Evolutionary conservation across 73 alveolate species (phyloP).

Genomic region (Stentor coeruleus): DNA sequence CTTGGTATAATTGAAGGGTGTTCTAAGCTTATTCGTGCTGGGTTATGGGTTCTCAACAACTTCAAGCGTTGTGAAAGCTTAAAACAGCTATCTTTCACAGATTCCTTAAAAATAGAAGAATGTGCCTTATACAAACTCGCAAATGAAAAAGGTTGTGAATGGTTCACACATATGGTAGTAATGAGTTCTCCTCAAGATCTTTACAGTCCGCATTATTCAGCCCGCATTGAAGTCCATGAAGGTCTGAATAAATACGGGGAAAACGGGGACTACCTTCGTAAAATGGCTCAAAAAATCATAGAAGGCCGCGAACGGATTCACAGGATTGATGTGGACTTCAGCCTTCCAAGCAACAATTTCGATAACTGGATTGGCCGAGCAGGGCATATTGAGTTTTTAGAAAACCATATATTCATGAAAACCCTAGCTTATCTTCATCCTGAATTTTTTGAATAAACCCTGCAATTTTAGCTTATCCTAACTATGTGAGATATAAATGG

Average conservation of each 20-base stretch:
- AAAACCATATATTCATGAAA: slow-evolving; percentile 57
- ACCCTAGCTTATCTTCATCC: slow-evolving; percentile 3
- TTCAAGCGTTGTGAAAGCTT: slow-evolving; percentile 88
- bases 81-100: slow-evolving; percentile 85
- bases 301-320: slow-evolving; percentile 64
- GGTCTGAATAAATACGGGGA: slow-evolving; percentile 62
- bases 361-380: slow-evolving; percentile 96
- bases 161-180: slow-evolving; percentile 90
- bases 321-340: slow-evolving; percentile 94
- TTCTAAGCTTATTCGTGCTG: slow-evolving; percentile 49
- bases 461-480: background rate
- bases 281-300: slow-evolving; percentile 86
- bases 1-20: slow-evolving; percentile 81
- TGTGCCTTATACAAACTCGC: slow-evolving; percentile 86
- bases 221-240: slow-evolving; percentile 86
- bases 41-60: slow-evolving; percentile 95
- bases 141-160: slow-evolving; percentile 67
- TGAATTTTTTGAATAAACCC: background rate
- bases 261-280: slow-evolving; percentile 57
- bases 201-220: slow-evolving; percentile 95
- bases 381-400: slow-evolving; percentile 95
- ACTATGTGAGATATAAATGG: too few species aligned
- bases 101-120: slow-evolving; percentile 78
- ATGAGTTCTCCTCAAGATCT: slow-evolving; percentile 89
- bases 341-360: slow-evolving; percentile 79